phyloP scores from a whole-genome alignment of 371 early-diverging fungal species.

The Dichotomocladium elegans region DNA sequence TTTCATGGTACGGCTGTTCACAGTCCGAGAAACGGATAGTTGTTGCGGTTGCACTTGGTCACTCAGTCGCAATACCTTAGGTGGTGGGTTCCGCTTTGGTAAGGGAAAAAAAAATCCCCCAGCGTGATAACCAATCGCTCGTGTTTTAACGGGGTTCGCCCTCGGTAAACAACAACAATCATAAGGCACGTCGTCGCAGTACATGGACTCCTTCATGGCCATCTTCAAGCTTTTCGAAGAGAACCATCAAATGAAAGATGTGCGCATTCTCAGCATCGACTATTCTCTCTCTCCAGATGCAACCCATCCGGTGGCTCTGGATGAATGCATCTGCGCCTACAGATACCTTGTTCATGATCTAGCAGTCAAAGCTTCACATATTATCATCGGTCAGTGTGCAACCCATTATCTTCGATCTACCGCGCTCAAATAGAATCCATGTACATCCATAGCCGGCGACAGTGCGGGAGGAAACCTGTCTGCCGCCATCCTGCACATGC shows the following conservation, averaged over 20 bases:
- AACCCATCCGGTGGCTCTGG: constrained; percentile 19
- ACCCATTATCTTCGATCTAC: background rate
- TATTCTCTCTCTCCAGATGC: constrained; percentile 21
- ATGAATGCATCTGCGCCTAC: constrained; percentile 29
- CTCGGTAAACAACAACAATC: too few relatives aligned
- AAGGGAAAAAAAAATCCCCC: background rate
- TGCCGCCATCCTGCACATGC: constrained; percentile 4
- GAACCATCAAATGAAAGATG: constrained; percentile 4
- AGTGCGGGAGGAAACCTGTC: constrained; percentile 31
- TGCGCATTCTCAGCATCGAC: constrained; percentile 18
- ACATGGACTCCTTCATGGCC: constrained; percentile 11
- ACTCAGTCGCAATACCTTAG: too few relatives aligned
- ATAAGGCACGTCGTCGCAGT: constrained; percentile 11
- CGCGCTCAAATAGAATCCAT: background rate
- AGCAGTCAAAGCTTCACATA: constrained; percentile 16
- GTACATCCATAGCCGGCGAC: constrained; percentile 24
- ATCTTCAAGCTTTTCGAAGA: constrained; percentile 7
- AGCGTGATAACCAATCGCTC: background rate
- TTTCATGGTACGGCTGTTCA: too few relatives aligned
- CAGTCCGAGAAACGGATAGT: too few relatives aligned
- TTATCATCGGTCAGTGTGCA: constrained; percentile 24
- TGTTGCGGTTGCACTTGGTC: too few relatives aligned
- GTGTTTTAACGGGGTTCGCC: too few relatives aligned
- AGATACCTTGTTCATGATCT: constrained; percentile 22
- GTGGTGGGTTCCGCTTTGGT: constrained; percentile 20